A percentile compares a stretch with the other conserved stretches of the same genome.
Conservation (phyloP, 108 stramenopile genomes). For the Asterionellopsis glacialis region DNA sequence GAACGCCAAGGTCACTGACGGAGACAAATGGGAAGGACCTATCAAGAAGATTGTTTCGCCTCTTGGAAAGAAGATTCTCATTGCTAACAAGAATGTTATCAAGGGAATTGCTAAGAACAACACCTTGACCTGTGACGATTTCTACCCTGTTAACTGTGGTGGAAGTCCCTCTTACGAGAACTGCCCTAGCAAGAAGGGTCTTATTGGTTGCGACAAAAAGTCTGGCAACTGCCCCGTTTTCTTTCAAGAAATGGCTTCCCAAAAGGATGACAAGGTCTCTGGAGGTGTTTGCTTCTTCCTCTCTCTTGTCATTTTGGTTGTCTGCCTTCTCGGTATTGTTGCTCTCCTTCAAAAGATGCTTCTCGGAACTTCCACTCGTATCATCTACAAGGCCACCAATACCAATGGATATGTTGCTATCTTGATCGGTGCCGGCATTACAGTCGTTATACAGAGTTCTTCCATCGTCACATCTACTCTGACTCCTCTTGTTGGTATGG, state of each 20-base stretch:
- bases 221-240: slow-evolving; percentile 45
- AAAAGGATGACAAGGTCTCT: slow-evolving; percentile 44
- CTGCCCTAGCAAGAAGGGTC: slow-evolving; percentile 40
- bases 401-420: slow-evolving; percentile 57
- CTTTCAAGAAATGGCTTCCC: slow-evolving; percentile 45
- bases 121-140: slow-evolving; percentile 36
- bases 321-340: slow-evolving; percentile 58
- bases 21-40: slow-evolving; percentile 76
- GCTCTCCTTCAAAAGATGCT: slow-evolving; percentile 32
- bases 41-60: slow-evolving; percentile 73
- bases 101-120: slow-evolving; percentile 60
- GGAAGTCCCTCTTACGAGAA: slow-evolving; percentile 26
- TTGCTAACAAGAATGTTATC: slow-evolving; percentile 75
- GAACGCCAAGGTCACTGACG: slow-evolving; percentile 25
- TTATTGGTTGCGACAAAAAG: slow-evolving; percentile 67
- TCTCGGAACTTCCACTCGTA: slow-evolving; percentile 39
- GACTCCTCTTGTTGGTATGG: slow-evolving; percentile 62
- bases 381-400: slow-evolving; percentile 61
- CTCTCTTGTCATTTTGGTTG: slow-evolving; percentile 37
- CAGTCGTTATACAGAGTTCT: slow-evolving; percentile 52
- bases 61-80: slow-evolving; percentile 59
- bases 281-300: slow-evolving; percentile 51
- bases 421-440: slow-evolving; percentile 46
- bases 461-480: slow-evolving; percentile 62
- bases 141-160: slow-evolving; percentile 58